Base-by-base conservation (phyloP, 2,329 filamentous ascomycete genomes). In the Fusarium nygamai region DNA sequence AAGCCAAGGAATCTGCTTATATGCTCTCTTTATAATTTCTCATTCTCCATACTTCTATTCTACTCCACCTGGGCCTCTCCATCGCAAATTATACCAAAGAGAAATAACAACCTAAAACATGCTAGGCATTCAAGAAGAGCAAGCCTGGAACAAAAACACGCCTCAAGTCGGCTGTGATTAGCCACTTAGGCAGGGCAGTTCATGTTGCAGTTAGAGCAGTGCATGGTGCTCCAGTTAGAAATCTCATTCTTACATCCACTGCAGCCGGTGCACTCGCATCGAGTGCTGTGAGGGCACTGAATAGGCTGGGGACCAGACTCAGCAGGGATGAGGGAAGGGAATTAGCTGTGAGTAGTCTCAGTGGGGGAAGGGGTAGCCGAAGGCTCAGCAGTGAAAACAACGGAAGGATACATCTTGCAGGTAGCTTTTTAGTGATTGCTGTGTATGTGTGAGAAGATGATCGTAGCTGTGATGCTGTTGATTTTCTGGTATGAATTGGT, bases 1-100 rank as follows among this genome's bases (percentile, higher is more conserved):
- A 5, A 19, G 1, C 5, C 8, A 50, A 13, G 16, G 2, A n/a
- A 7, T 2, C 3, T 24, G 3, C 3, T 7, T 0, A 13, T 5
- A 33, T 51, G 8, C 11, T 24, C 12, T 14, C 19, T 33, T 19
- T 7, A 7, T 24, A 10, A 10, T 33, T 33, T 33, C 3, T 24
- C 16, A 51, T 10, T 24, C 16, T 24, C 6, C 3, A 33, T 24
- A 19, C 16, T 20, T 33, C 47, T 9, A n/a, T 24, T 6, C 4
- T 24, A 19, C 16, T 51, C 29, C 16, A 10, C 6, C 22, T 6
- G 3, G 14, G 14, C 22, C 16, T 50, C 11, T 33, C 8, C 3
- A 19, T 24, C 11, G 8, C 22, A 19, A 50, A 24, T 11, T 11
- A 50, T 14, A 11, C 16, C 19, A 31, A 19, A 19, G 16, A 24